These are phyloP conservation scores for Zymoseptoria brevis DNA, from an alignment of 2,329 filamentous ascomycete genomes.

Conservation along the genomic window DNA sequence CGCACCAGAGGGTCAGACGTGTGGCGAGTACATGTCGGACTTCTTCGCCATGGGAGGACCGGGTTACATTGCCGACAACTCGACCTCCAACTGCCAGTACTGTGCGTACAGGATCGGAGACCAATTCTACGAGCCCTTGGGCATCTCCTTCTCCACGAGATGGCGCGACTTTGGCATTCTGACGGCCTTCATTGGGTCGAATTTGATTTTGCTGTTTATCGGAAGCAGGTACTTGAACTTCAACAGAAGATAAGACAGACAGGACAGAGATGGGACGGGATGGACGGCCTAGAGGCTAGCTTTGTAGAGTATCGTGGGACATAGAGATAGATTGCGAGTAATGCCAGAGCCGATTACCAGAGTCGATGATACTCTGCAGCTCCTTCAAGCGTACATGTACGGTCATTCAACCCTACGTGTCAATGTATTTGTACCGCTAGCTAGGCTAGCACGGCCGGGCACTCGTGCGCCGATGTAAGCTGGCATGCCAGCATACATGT, in stretches of 20 bases:
- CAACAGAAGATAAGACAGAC: slow-evolving; percentile 32
- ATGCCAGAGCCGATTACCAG: too few relatives aligned
- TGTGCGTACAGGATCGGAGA: slow-evolving; percentile 75
- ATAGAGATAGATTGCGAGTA: not conserved
- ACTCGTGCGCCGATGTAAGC: too few relatives aligned
- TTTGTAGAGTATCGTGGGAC: not conserved
- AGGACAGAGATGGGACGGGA: not conserved
- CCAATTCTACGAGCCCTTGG: slow-evolving; percentile 65
- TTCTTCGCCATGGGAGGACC: slow-evolving; percentile 63
- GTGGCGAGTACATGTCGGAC: slow-evolving; percentile 64
- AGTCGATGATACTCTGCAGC: too few relatives aligned
- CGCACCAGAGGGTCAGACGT: slow-evolving; percentile 57
- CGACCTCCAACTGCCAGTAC: slow-evolving; percentile 63
- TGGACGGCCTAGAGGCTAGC: not conserved
- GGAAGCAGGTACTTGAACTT: slow-evolving; percentile 43
- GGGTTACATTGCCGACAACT: slow-evolving; percentile 63
- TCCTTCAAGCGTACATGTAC: too few relatives aligned
- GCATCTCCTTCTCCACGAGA: slow-evolving; percentile 57
- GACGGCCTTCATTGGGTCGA: slow-evolving; percentile 66
- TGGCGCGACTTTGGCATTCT: slow-evolving; percentile 83
- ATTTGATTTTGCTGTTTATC: slow-evolving; percentile 58
- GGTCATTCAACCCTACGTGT: too few relatives aligned
- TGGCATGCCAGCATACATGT: too few relatives aligned
- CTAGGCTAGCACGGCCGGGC: too few relatives aligned
- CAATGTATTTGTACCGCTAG: too few relatives aligned